Evolutionary conservation across 371 early-diverging fungal genomes (phyloP), one percentile per base, ranked within the genome.

Genomic region (Haplosporangium sp.): DNA sequence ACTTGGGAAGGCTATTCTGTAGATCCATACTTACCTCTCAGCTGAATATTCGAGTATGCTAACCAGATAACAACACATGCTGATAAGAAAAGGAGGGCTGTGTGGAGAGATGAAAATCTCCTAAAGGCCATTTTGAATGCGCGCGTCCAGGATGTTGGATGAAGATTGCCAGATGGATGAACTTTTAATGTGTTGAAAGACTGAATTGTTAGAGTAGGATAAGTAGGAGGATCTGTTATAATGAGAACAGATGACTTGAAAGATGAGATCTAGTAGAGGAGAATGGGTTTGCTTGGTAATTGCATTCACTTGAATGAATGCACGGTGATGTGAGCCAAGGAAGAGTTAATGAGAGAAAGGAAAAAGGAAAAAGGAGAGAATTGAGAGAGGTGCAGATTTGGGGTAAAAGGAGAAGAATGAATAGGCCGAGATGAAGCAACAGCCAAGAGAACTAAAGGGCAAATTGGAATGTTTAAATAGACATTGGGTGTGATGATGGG

Each of bases 91-190:
- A 78, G n/a, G 64, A 78, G 42, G 11, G 67, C 7, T 3, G 55
- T 56, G 15, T 78, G 67, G 4, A 73, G 56, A 6, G 67, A 70
- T 44, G 79, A 74, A 60, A 74, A 64, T 39, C 79, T 62, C 50
- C 40, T 47, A 39, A 53, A 42, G 38, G 61, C 53, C 71, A 78
- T 78, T 35, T 38, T 17, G 9, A 59, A n/a, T 5, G 53, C 40
- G 8, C 15, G 17, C n/a, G 17, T 50, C 9, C 4, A 37, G 59
- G 5, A 11, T 59, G 27, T 34, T 53, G 27, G 61, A 39, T n/a
- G 15, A 38, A n/a, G 60, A n/a, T 3, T n/a, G n/a, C 27, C 27
- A 27, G 27, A 27, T 27, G 27, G 1, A 27, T 27, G 27, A 27
- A 27, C 27, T 27, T 27, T 27, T 27, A 27, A 42, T 42, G 44